Evolutionary conservation across 2,329 filamentous ascomycete species (phyloP), one percentile per base, ranked within the genome.

Genomic region (Aureobasidium zeae): DNA sequence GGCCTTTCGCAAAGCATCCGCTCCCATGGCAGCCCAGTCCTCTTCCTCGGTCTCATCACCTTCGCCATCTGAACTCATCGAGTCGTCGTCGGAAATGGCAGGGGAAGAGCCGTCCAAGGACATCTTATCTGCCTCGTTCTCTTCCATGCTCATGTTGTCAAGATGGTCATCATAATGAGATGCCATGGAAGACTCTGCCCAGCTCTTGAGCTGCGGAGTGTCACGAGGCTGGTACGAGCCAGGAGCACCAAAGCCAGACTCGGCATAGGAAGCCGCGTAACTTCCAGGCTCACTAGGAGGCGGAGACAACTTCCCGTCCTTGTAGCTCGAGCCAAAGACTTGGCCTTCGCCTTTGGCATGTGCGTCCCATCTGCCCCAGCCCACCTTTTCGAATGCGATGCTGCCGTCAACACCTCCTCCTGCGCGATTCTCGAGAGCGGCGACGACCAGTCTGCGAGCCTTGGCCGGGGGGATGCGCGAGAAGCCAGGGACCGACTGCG

Each of bases 291-390:
- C 57, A 50, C 74, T 77, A 16, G 69, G 68, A 6, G 71, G 69
- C 22, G 73, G 70, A 44, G 71, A 73, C 29, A 63, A 49, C 42
- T 57, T 52, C 31, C 52, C 53, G 17, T 60, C 58, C 32, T 52
- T 50, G 51, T 58, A 68, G 26, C 61, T 51, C 17, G 58, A 58
- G 21, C 54, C 49, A 8, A 56, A 55, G 15, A 24, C 54, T 25
- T 67, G 55, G 31, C 73, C 67, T 49, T 84, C 76, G 44, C 81
- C 84, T 55, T 78, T 78, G 60, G 77, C 73, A 59, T 79, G 79
- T 49, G 88, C 91, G 63, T 93, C 84, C 89, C 89, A 98, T 52
- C 87, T 79, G 48, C 91, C 91, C 89, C 89, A 96, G 58, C 89
- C 89, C 47, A 95, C 86, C 71, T 96, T 96, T 63, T 93, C 84